Evolutionary conservation across 164 flowering plant genomes (phyloP), one percentile per base, ranked within the genome.

Genomic region (Aristolochia fimbriata): DNA sequence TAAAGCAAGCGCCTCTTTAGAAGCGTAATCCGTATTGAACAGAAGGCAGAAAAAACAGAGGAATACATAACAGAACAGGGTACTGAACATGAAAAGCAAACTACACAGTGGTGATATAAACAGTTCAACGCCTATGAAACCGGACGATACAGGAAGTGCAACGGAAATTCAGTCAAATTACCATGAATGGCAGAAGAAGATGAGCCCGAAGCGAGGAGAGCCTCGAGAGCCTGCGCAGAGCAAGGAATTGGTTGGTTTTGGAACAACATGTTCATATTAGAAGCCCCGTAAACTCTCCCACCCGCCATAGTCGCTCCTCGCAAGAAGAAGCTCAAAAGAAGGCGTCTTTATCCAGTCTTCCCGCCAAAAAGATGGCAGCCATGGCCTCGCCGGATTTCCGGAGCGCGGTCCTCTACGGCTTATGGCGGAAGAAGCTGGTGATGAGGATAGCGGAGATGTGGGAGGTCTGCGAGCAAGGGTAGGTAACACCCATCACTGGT

Each of bases 381-480:
- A 52, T 59, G 47, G 23, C 47, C 13, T 25, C 47, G 43, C 10
- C 15, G 46, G 58, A 37, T 43, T 23, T 46, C 55, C 16, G 47
- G 47, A 64, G n/a, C 23, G 49, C 25, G 55, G 15, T 59, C 11
- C 20, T 31, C 62, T 63, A 79, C 19, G 71, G 22, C 74, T 85
- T 90, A 57, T 90, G 94, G 71, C 97, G 97, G 70, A 90, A 90
- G 73, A 90, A 90, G 77, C 97, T 90, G 70, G 97, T 90, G 79
- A 82, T 87, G 81, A 90, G 78, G 78, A 90, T 80, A 61, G 77
- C 82, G 21, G 92, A 82, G 75, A 85, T 87, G 77, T 81, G 87
- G 57, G 87, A 85, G 58, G 85, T 81, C 66, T 80, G 83, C 60
- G 86, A 83, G 68, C 88, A 77, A 19, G 79, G 80, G 76, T 71